A percentile compares a stretch with the other conserved stretches of the same genome.
Conservation (phyloP, 768 basidiomycete species). For the Amylocystis lapponica region DNA sequence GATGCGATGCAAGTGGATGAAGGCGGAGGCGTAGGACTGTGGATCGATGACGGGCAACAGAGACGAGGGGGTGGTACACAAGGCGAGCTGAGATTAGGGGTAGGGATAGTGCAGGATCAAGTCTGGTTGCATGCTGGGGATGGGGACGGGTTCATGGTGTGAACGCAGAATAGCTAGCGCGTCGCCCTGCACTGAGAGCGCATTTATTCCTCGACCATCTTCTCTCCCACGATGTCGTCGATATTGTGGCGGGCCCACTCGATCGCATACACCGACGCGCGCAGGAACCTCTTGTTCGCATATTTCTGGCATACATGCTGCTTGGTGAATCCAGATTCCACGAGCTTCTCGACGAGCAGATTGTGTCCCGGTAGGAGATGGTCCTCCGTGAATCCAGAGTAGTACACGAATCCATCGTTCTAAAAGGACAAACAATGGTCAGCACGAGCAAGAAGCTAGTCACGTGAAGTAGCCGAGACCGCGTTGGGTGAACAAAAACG, state of each 20-base stretch:
- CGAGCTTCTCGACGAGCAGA: constrained; percentile 78
- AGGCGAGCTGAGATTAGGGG: constrained; percentile 8
- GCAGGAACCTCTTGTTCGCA: constrained; percentile 95
- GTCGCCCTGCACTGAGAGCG: neutral
- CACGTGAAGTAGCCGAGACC: constrained; percentile 27
- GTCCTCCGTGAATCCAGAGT: constrained; percentile 88
- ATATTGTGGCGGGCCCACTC: constrained; percentile 61
- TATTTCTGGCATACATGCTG: constrained; percentile 96
- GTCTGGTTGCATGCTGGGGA: constrained; percentile 3
- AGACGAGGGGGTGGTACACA: constrained; percentile 7
- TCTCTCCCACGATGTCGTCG: constrained; percentile 30
- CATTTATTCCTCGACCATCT: constrained; percentile 41
- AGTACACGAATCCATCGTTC: constrained; percentile 88
- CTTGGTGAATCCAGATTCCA: constrained; percentile 71
- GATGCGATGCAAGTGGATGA: constrained; percentile 13
- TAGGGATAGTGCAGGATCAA: constrained; percentile 1
- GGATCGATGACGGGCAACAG: constrained; percentile 2
- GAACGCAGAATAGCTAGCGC: constrained; percentile 10
- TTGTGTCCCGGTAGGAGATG: constrained; percentile 79
- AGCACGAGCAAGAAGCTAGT: constrained; percentile 17
- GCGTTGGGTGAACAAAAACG: constrained; percentile 12
- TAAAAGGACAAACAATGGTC: constrained; percentile 29
- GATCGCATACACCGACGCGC: constrained; percentile 75
- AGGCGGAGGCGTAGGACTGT: constrained; percentile 5
- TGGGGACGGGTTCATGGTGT: neutral